A percentile compares a stretch with the other conserved stretches of the same genome.
phyloP scores from a whole-genome alignment of 768 basidiomycete species.

The Pleurotus tuoliensis region DNA sequence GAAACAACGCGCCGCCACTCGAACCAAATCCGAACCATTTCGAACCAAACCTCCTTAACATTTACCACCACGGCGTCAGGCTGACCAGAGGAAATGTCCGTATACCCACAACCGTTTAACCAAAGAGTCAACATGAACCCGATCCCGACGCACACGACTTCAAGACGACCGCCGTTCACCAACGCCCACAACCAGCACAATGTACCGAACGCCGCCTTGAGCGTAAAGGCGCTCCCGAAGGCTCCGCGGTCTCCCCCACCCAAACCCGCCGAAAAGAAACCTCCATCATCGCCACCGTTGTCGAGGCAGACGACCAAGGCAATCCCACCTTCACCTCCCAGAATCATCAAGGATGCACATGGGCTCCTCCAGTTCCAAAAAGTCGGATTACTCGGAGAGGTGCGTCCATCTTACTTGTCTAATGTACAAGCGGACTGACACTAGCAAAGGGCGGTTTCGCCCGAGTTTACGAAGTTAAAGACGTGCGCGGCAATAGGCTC shows the following conservation, averaged over 20 bases:
- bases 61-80: constrained; percentile 4
- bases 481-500: constrained; percentile 53
- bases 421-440: constrained; percentile 21
- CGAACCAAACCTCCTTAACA: constrained; percentile 4
- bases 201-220: constrained; percentile 1
- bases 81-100: constrained; percentile 3
- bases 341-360: constrained; percentile 63
- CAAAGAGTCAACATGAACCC: constrained; percentile 5
- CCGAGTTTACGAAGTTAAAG: constrained; percentile 92
- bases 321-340: constrained; percentile 77
- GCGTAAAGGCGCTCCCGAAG: constrained; percentile 16
- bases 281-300: constrained; percentile 58
- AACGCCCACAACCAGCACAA: constrained; percentile 27
- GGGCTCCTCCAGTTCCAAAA: constrained; percentile 57
- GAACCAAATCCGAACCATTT: constrained; percentile 2
- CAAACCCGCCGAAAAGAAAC: constrained; percentile 34
- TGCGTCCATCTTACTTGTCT: constrained; percentile 31
- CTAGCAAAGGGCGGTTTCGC: constrained; percentile 81
- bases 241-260: constrained; percentile 25
- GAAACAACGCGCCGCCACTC: constrained; percentile 7
- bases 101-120: constrained; percentile 5
- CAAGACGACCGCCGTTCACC: constrained; percentile 41
- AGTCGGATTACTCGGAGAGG: constrained; percentile 88
- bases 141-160: constrained; percentile 12
- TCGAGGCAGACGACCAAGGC: constrained; percentile 82